Base-by-base conservation (phyloP, 2,329 filamentous ascomycete genomes). In the Verticillium klebahnii region DNA sequence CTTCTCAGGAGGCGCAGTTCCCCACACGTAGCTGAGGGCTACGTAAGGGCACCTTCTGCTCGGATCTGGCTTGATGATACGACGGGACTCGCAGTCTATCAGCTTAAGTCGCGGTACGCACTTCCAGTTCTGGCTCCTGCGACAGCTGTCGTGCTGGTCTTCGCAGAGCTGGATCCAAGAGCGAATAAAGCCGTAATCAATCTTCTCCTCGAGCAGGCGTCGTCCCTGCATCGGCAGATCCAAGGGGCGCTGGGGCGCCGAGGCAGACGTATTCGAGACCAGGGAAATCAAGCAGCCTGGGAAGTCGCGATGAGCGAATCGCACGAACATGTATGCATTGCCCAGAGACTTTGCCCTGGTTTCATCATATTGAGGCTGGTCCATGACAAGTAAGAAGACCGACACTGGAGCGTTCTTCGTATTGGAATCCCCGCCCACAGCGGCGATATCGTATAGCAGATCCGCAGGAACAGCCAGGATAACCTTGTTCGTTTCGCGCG, bases 11-110 rank as follows among this genome's bases (percentile, higher is more conserved):
- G 57, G 54, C 15, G 23, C 61, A 19, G 5, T 31, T 3, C 74
- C 74, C 67, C 69, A 71, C 1, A 76, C 74, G 60, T 76, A 76
- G 60, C 74, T 76, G 63, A 76, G 56, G 0, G 74, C 74, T 1
- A 67, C 68, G 19, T 73, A 76, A 14, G 39, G 54, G 17, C 12
- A 45, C 8, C 17, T 45, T 19, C 6, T 45, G 36, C 8, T n/a
- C 4, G 57, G 19, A 11, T 60, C 23, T 7, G 52, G 31, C 19
- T 56, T 62, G 39, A 62, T 36, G 39, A 62, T 60, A 2, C 17
- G 57, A 17, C 61, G 37, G 3, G 57, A 14, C 17, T 36, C 23
- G n/a, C 54, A 62, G 58, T 62, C 57, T 31, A 60, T 62, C 9
- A 62, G 12, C n/a, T 57, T 62, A 6, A 60, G 50, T 15, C 56